Evolutionary conservation across 768 basidiomycete genomes (phyloP).

Genomic region (Termitomyces titanicus): DNA sequence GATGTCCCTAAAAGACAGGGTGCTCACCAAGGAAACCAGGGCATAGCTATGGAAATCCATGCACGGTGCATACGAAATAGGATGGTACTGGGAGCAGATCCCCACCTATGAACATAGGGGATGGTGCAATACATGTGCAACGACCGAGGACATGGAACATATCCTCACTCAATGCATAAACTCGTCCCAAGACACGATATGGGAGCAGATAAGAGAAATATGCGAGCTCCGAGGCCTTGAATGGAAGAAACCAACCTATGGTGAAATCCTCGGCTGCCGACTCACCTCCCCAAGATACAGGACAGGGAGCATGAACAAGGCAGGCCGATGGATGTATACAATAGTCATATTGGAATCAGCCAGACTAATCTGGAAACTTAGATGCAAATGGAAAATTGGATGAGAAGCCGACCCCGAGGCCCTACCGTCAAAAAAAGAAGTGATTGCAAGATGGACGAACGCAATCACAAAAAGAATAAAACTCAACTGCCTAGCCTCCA

Average conservation of each 20-base stretch:
- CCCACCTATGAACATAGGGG: constrained; percentile 6
- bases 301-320: not conserved
- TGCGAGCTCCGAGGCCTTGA: not conserved
- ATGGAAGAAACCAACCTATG: not conserved
- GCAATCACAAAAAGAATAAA: not conserved
- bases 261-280: not conserved
- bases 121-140: constrained; percentile 15
- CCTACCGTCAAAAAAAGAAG: not conserved
- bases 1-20: not conserved
- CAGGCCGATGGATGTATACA: not conserved
- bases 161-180: constrained; percentile 21
- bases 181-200: constrained; percentile 14
- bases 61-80: constrained; percentile 18
- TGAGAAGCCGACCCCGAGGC: not conserved
- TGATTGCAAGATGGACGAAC: not conserved
- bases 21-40: constrained; percentile 2
- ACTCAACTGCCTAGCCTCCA: not conserved
- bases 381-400: not conserved
- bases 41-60: constrained; percentile 20
- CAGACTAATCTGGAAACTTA: not conserved
- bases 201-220: not conserved
- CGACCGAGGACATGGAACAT: constrained; percentile 25
- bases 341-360: not conserved
- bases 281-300: not conserved
- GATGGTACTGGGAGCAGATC: constrained; percentile 22